These are phyloP conservation scores for Fusarium sarcochroum DNA, from an alignment of 2,329 filamentous ascomycete genomes.

Conservation along the genomic window DNA sequence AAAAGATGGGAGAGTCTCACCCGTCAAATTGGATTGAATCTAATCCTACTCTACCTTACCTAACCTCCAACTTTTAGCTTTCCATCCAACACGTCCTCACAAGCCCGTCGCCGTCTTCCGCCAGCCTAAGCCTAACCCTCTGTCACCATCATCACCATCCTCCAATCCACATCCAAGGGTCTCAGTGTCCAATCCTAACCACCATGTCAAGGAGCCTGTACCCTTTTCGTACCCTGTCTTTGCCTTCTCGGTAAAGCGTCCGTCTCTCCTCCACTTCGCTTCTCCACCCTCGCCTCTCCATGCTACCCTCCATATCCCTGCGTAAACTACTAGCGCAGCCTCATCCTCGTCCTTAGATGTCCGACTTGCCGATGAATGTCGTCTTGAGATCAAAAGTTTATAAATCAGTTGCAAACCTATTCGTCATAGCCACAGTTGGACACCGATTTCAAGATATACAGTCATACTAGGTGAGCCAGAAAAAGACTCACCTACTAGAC, in stretches of 20 bases:
- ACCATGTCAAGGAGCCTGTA: constrained; percentile 27
- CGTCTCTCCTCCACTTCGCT: constrained; percentile 37
- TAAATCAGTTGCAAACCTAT: not conserved
- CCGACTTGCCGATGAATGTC: constrained; percentile 11
- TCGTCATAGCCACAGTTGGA: not conserved
- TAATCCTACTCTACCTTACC: constrained; percentile 9
- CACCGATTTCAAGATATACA: not conserved
- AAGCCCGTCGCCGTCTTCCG: no score
- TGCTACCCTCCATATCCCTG: constrained; percentile 39
- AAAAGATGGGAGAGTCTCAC: constrained; percentile 10
- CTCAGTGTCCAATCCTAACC: constrained; percentile 20
- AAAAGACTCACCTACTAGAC: not conserved
- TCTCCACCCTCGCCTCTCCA: constrained; percentile 36
- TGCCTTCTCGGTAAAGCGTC: constrained; percentile 42
- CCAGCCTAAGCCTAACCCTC: not conserved
- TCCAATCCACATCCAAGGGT: constrained; percentile 27
- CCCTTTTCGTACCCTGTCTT: constrained; percentile 40
- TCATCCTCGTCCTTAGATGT: constrained; percentile 32
- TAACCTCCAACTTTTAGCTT: constrained; percentile 3
- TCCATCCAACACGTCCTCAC: no score
- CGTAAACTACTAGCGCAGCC: constrained; percentile 43
- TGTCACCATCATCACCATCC: constrained; percentile 18
- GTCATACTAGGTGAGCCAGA: not conserved
- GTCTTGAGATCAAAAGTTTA: not conserved
- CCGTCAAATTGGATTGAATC: constrained; percentile 13